Evolutionary conservation across 305 asterid species (phyloP), one percentile per base, ranked within the genome.

Genomic region (Ilex paraguariensis): DNA sequence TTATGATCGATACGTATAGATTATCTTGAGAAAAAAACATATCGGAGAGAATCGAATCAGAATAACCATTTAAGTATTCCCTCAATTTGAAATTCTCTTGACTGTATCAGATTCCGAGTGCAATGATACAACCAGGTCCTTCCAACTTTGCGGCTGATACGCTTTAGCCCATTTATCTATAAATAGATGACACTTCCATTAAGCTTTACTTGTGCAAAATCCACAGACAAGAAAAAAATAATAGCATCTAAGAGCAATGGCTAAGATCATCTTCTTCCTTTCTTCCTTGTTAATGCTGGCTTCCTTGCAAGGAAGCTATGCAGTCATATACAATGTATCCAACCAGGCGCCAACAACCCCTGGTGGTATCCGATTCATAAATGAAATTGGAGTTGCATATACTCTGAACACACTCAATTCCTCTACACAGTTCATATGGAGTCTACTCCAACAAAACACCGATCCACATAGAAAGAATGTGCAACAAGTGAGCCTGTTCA

Each of bases 341-440:
- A 85, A 88, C 67, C 77, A 49, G 11, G 88, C 83, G 0, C 4
- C 53, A 0, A 16, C 40, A 55, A 68, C 73, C 16, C 75, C 90
- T 3, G 95, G 96, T 0, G 96, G 95, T 0, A 46, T 56, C 53
- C 72, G 87, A 11, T 86, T 84, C 82, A 55, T 33, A 0, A 17
- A 63, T 3, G 85, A 80, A 5, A 76, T 86, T 70, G 95, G 95
- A 0, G 60, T 46, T 15, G 76, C 67, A 10, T 79, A 77, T 69
- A 69, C 77, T 13, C 3, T 16, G 3, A 45, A 69, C 21, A 70
- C 77, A 28, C 68, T 84, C 54, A 7, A 30, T 40, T 36, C 72
- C 2, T 71, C 83, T 55, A 77, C 87, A 66, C n/a, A 12, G 21
- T 86, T 75, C 76, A 73, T 84, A 63, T 84, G 86, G 88, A 66